A percentile compares a stretch with the other conserved stretches of the same genome.
phyloP scores from a whole-genome alignment of 1,284 basidiomycete species.

The Fistulinella cinereoalba region DNA sequence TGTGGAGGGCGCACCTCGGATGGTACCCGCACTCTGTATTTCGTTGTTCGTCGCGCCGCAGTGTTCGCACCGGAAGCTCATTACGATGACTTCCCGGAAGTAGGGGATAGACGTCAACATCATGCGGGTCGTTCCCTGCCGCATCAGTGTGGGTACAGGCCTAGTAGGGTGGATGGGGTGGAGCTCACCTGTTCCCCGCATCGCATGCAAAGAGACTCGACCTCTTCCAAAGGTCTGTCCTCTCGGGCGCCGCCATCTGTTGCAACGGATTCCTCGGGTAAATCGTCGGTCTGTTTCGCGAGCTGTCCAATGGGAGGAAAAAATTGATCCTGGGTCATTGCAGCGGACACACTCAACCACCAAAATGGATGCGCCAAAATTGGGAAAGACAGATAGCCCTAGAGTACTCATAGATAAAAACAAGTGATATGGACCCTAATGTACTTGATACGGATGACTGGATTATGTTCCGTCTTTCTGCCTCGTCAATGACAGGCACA shows the following conservation, averaged over 20 bases:
- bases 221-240: slow-evolving; percentile 67
- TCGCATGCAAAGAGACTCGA: slow-evolving; percentile 94
- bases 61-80: slow-evolving; percentile 94
- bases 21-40: slow-evolving; percentile 87
- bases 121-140: slow-evolving; percentile 85
- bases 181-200: slow-evolving; percentile 77
- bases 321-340: slow-evolving; percentile 34
- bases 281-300: slow-evolving; percentile 37
- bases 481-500: not conserved
- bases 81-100: slow-evolving; percentile 94
- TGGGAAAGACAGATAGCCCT: too few relatives aligned
- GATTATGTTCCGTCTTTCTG: not conserved
- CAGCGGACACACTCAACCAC: not conserved
- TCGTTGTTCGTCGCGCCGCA: slow-evolving; percentile 93
- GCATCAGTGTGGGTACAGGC: slow-evolving; percentile 16
- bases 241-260: slow-evolving; percentile 27
- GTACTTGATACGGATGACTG: not conserved
- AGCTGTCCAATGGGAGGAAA: slow-evolving; percentile 51
- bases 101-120: slow-evolving; percentile 95
- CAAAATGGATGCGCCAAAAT: not conserved
- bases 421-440: not conserved
- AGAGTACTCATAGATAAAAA: too few relatives aligned
- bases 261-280: slow-evolving; percentile 20
- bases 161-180: slow-evolving; percentile 5
- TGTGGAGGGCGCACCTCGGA: slow-evolving; percentile 65